Base-by-base conservation (phyloP, 176 grass and related monocot species). In the Triticum urartu region DNA sequence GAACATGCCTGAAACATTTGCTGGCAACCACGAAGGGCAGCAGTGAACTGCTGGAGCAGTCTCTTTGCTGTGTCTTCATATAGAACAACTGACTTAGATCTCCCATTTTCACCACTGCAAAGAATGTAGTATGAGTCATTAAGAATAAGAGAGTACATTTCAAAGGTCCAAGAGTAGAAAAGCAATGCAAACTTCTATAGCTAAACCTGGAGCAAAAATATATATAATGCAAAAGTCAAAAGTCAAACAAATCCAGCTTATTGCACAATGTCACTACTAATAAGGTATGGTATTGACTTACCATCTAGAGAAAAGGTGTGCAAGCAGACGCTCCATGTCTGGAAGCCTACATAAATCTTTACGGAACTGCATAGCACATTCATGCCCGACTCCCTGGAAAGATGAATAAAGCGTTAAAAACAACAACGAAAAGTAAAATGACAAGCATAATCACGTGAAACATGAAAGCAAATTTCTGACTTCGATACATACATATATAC, bases 51-150 rank as follows among this genome's bases (percentile, higher is more conserved):
- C 83, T 89, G 88, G 89, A 98, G 91, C 84, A 88, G 81, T 86
- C 88, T 98, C 82, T 94, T 98, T 91, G 93, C 84, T 89, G 92
- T 92, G 84, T 98, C 96, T 86, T 98, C 96, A 65, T 98, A 98
- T 70, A 95, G 83, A 91, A 98, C 86, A 76, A 95, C 93, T 72
- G 87, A 91, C 60, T 87, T 91, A 25, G 88, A 91, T 83, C 56
- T 91, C 79, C 83, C 87, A 79, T 83, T 92, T 61, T 79, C 87
- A 81, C 89, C 90, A 74, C 93, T 98, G 68, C 60, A 68, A 45
- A 80, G 43, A 90, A 87, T 45, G 73, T 61, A 84, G 33, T 24
- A 88, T 35, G 42, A 84, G 24, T 65, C 40, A 62, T 59, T 74
- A 61, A 61, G 6, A 64, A 33, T 62, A 81, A 56, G 67, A 13